Base-by-base conservation (phyloP, 495 filamentous ascomycete genomes). In the Neurospora tetrasperma region DNA sequence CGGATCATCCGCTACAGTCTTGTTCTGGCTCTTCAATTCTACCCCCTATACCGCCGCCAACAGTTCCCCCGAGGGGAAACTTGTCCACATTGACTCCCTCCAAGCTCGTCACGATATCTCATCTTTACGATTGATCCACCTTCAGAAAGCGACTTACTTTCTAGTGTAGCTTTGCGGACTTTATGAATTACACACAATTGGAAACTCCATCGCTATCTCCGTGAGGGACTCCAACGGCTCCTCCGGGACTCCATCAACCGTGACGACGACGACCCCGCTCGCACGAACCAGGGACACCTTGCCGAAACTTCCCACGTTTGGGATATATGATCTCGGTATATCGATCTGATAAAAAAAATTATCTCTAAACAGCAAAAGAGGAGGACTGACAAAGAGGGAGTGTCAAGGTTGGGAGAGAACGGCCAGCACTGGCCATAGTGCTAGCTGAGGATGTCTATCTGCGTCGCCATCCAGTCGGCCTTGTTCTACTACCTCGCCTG, bases 401-500 rank as follows among this genome's bases (percentile, higher is more conserved):
- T 66, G 54, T 66, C 27, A 66, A 35, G 54, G 27, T 66, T 66
- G 54, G 54, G 54, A 66, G 54, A 62, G 54, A 66, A 66, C 54
- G 54, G 54, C 54, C 54, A 66, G 54, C 54, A 66, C 54, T 66
- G 54, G 54, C 54, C 54, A 66, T 66, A 66, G 54, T 66, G 54
- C 54, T 66, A 66, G 48, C 69, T 70, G 75, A 83, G 69, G 69
- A 89, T 89, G 87, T 88, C 87, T 71, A 84, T 87, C 72, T 79
- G 79, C 44, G 81, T 82, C 41, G 87, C 86, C 70, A 76, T 88
- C 12, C 94, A 96, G 83, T 97, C 93, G 18, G 93, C 92, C 72
- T 83, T 94, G 79, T 97, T 96, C 83, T 96, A 94, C 85, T 89
- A 94, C 76, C 86, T 89, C 72, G 91, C 92, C 69, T 97, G 93